Base-by-base conservation (phyloP, 2,329 filamentous ascomycete genomes). In the Alternaria rosae region DNA sequence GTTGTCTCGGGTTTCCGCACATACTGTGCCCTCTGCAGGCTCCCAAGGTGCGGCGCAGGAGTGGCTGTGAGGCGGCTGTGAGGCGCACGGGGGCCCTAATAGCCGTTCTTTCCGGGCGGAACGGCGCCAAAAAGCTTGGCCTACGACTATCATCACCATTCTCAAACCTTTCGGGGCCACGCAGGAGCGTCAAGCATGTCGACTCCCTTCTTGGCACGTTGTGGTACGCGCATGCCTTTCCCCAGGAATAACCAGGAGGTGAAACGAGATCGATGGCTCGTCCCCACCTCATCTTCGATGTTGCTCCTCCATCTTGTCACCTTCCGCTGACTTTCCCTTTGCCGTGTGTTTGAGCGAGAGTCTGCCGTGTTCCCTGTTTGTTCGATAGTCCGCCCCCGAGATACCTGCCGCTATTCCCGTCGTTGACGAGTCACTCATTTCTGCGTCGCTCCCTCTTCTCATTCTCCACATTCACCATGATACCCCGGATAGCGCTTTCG, bases 401-500 rank as follows among this genome's bases (percentile, higher is more conserved):
- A 50, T 13, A 32, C 21, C 9, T 28, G 6, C 47, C 54, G 38
- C 25, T 42, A 38, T 41, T 47, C 21, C 54, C 43, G 15, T 38
- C 54, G 28, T 45, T 50, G 48, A 11, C 56, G 52, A 26, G 51
- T 52, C 57, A 50, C 43, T 57, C 47, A 32, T 35, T 50, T 30
- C 23, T 21, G 15, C 47, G 51, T 52, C 53, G 32, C 43, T 55
- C 42, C 20, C 62, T 64, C 55, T 51, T 60, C n/a, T 15, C 32
- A 17, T 20, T 57, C 59, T 51, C 53, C 53, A 53, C 57, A 35
- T 25, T 47, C 57, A 52, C 56, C 21, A 73, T 73, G 70, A 69
- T 73, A 55, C 56, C 61, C 54, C 68, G 68, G 61, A 53, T 55
- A 28, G 48, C 65, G 20, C 53, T 69, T 38, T 68, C 65, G 28